phyloP scores from a whole-genome alignment of 2,329 filamentous ascomycete genomes.

The Septoria petroselini region DNA sequence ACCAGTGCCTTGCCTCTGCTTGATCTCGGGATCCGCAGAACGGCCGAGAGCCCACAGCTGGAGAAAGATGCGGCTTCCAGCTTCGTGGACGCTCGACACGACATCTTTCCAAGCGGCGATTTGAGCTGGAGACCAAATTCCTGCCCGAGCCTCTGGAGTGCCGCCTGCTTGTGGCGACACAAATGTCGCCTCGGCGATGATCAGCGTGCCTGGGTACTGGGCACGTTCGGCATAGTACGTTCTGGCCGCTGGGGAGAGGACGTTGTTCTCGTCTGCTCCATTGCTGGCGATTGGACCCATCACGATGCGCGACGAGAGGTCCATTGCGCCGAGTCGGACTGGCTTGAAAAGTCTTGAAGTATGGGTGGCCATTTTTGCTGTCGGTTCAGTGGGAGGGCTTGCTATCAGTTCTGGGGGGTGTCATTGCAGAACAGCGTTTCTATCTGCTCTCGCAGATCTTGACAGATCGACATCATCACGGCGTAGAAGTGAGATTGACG shows the following conservation, averaged over 20 bases:
- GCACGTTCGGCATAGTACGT: slow-evolving; percentile 38
- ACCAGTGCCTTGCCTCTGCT: slow-evolving; percentile 30
- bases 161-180: slow-evolving; percentile 34
- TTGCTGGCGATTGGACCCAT: slow-evolving; percentile 57
- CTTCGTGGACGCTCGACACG: slow-evolving; percentile 51
- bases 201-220: slow-evolving; percentile 35
- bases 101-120: slow-evolving; percentile 52
- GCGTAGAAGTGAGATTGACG: slow-evolving; percentile 2
- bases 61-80: slow-evolving; percentile 49
- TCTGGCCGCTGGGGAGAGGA: slow-evolving; percentile 27
- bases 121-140: slow-evolving; percentile 41
- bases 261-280: slow-evolving; percentile 40
- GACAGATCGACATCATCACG: neutral
- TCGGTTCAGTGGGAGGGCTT: neutral
- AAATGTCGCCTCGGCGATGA: slow-evolving; percentile 40
- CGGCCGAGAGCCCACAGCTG: slow-evolving; percentile 51
- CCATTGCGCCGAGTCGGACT: slow-evolving; percentile 42
- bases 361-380: neutral
- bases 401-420: neutral
- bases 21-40: slow-evolving; percentile 40
- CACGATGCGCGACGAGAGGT: slow-evolving; percentile 49
- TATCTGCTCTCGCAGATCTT: neutral
- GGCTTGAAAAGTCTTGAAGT: slow-evolving; percentile 40
- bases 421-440: neutral
- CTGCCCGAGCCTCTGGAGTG: slow-evolving; percentile 26